Percentiles rank a stretch among this genome's conserved stretches.
phyloP scores from a whole-genome alignment of 2,329 filamentous ascomycete species.

The Colletotrichum sp. region DNA sequence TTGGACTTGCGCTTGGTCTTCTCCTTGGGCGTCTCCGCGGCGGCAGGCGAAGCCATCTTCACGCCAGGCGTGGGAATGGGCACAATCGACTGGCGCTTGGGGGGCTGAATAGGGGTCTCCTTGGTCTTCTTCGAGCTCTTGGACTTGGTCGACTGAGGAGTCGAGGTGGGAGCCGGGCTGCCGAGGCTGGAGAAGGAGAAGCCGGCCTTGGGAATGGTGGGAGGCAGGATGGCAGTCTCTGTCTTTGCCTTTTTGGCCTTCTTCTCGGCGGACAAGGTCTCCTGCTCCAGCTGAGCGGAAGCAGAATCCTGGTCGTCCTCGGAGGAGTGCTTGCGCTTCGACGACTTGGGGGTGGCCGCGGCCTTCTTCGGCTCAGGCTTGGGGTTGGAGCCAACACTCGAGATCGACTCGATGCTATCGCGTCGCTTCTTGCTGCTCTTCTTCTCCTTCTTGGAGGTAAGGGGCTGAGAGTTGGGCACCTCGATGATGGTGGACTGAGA shows the following conservation, averaged over 20 bases:
- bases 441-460: conserved; percentile 31
- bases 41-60: background rate
- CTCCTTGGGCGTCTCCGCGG: conserved; percentile 22
- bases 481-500: conserved; percentile 9
- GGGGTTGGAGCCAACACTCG: conserved; percentile 5
- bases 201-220: conserved; percentile 29
- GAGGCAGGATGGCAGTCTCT: conserved; percentile 36
- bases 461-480: conserved; percentile 17
- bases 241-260: conserved; percentile 43
- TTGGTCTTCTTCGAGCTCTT: conserved; percentile 36
- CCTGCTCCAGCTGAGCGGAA: conserved; percentile 37
- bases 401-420: conserved; percentile 20
- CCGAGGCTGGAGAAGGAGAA: conserved; percentile 23
- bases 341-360: conserved; percentile 7
- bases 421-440: conserved; percentile 39
- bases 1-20: conserved; percentile 22
- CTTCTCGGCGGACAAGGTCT: conserved; percentile 37
- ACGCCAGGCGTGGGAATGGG: background rate
- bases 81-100: conserved; percentile 4
- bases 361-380: background rate
- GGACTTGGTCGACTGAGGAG: conserved; percentile 24
- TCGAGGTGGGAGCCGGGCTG: conserved; percentile 24
- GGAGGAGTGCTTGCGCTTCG: conserved; percentile 21
- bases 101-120: conserved; percentile 31
- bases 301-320: conserved; percentile 42